phyloP scores from a whole-genome alignment of 495 filamentous ascomycete species.

The Talaromyces thailandensis region DNA sequence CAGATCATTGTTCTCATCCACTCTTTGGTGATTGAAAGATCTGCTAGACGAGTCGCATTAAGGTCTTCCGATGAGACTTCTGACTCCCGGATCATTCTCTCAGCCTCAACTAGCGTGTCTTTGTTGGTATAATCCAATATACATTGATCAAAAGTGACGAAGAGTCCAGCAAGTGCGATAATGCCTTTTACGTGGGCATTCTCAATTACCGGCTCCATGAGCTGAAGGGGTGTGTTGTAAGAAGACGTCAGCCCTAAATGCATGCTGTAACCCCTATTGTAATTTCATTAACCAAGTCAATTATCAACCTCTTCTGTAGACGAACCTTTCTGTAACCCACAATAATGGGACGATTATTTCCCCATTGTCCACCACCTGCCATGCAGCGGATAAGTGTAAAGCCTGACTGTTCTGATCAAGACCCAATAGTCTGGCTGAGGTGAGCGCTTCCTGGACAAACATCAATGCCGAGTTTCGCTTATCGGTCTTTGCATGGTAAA shows the following conservation, averaged over 20 bases:
- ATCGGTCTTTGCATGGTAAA: constrained; percentile 26
- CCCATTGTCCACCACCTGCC: constrained; percentile 14
- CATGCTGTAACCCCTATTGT: constrained; percentile 20
- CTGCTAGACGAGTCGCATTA: constrained; percentile 15
- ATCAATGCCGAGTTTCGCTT: constrained; percentile 21
- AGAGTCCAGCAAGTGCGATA: constrained; percentile 19
- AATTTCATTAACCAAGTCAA: neutral
- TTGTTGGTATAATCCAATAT: neutral
- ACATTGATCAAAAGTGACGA: constrained; percentile 17
- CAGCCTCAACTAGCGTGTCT: neutral
- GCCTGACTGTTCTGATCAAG: constrained; percentile 10
- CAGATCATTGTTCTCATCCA: constrained; percentile 75
- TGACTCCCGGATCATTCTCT: neutral
- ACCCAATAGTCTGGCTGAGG: constrained; percentile 14
- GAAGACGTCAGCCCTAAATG: constrained; percentile 19
- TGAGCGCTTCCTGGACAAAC: constrained; percentile 24
- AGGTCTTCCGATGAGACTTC: neutral
- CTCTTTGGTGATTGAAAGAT: constrained; percentile 29
- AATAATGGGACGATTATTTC: constrained; percentile 20
- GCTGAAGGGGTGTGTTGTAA: constrained; percentile 7
- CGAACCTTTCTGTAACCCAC: constrained; percentile 26
- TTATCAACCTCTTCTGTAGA: neutral
- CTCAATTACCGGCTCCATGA: neutral
- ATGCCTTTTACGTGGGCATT: constrained; percentile 18
- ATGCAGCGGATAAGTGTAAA: neutral